Percentiles rank a stretch among this genome's conserved stretches.
phyloP scores from a whole-genome alignment of 2,329 filamentous ascomycete genomes.

The Pseudophaeomoniella oleicola region DNA sequence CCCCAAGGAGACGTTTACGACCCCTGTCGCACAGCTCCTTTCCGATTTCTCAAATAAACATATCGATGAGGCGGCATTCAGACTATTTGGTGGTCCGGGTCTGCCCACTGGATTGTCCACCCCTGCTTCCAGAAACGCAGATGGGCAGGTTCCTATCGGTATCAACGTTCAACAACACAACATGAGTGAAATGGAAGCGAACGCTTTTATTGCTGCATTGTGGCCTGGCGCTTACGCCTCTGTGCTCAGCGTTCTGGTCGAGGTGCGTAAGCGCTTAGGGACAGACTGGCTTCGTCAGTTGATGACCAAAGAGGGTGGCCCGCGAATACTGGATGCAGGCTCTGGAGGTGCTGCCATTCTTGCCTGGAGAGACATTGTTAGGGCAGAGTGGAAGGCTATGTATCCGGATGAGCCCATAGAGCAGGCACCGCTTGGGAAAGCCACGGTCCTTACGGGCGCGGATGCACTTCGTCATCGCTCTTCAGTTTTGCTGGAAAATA shows the following conservation, averaged over 20 bases:
- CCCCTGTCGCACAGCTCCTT: slow-evolving; percentile 57
- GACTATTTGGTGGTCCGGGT: slow-evolving; percentile 59
- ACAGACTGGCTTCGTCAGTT: slow-evolving; percentile 42
- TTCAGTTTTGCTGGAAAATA: slow-evolving; percentile 67
- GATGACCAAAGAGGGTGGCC: slow-evolving; percentile 39
- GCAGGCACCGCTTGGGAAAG: slow-evolving; percentile 48
- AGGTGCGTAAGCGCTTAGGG: slow-evolving; percentile 46
- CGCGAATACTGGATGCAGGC: slow-evolving; percentile 46
- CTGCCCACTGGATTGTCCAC: slow-evolving; percentile 42
- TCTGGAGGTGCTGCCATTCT: slow-evolving; percentile 46
- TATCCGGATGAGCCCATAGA: slow-evolving; percentile 21
- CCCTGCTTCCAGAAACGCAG: slow-evolving; percentile 38
- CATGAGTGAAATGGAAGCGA: slow-evolving; percentile 48
- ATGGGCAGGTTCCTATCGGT: slow-evolving; percentile 43
- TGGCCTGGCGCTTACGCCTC: slow-evolving; percentile 49
- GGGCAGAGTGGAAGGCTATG: slow-evolving; percentile 68
- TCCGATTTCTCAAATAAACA: slow-evolving; percentile 58
- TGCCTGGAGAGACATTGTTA: slow-evolving; percentile 55
- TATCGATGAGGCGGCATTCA: slow-evolving; percentile 55
- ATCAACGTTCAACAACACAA: slow-evolving; percentile 38
- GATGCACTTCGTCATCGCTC: slow-evolving; percentile 60
- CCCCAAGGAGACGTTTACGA: slow-evolving; percentile 53
- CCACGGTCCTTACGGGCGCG: slow-evolving; percentile 67
- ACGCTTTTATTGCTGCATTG: slow-evolving; percentile 42
- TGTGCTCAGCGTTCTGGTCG: slow-evolving; percentile 39